Percentiles rank a stretch among this genome's conserved stretches.
These are phyloP conservation scores for Dujonia santamariae DNA, from an alignment of 1,139 yeast genomes.

Conservation along the genomic window DNA sequence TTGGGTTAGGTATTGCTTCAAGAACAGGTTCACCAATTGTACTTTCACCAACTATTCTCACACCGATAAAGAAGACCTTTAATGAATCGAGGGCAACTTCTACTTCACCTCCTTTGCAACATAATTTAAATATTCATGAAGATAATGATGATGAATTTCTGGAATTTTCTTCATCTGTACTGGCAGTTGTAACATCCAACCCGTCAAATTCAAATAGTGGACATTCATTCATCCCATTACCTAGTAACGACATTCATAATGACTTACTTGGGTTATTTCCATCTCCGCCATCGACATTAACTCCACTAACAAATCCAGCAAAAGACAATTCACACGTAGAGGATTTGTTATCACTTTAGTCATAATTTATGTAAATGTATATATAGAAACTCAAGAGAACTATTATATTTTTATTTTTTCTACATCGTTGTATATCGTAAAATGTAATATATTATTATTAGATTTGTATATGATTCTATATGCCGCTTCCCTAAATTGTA, in stretches of 20 bases:
- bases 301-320: neutral
- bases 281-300: neutral
- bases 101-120: neutral
- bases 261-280: constrained; percentile 7
- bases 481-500: neutral
- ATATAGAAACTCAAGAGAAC: no score
- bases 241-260: neutral
- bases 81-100: neutral
- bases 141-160: constrained; percentile 13
- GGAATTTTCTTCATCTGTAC: constrained; percentile 11
- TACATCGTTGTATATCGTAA: no score
- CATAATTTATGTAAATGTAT: no score
- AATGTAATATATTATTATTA: no score
- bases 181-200: constrained; percentile 1
- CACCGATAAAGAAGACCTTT: constrained; percentile 2
- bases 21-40: no score
- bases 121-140: constrained; percentile 2
- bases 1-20: no score
- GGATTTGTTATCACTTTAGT: constrained; percentile 2
- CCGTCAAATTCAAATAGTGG: neutral
- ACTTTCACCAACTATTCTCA: constrained; percentile 1
- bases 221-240: neutral
- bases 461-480: no score
- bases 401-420: no score
- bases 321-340: neutral